A percentile compares a stretch with the other conserved stretches of the same genome.
Evolutionary conservation across 495 filamentous ascomycete species (phyloP).

Genomic region (Mytilinidion resinicola): DNA sequence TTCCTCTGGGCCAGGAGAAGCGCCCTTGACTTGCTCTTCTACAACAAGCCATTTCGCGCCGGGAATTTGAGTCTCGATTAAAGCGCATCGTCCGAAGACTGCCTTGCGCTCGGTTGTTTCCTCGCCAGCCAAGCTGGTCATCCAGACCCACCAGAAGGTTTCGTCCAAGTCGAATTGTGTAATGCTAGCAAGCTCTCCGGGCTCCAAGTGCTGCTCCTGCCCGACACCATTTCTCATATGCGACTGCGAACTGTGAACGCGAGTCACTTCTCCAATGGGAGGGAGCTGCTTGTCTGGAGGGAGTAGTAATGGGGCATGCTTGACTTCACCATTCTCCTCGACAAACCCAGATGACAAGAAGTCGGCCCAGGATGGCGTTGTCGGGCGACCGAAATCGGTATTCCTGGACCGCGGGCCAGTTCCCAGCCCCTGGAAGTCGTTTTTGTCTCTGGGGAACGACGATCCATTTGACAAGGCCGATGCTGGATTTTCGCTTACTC

Average conservation of each 20-base stretch:
- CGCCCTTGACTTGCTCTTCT: conserved; percentile 94
- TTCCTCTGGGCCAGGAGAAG: conserved; percentile 74
- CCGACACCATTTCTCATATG: conserved; percentile 59
- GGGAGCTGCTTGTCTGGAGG: conserved; percentile 88
- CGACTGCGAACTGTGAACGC: conserved; percentile 84
- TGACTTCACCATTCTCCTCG: conserved; percentile 55
- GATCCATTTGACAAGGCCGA: conserved; percentile 15
- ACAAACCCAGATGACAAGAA: conserved; percentile 91
- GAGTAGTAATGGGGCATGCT: conserved; percentile 59
- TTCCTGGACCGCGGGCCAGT: conserved; percentile 57
- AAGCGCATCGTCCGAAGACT: conserved; percentile 86
- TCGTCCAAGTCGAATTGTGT: conserved; percentile 82
- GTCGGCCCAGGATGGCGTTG: conserved; percentile 95
- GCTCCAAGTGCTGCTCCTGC: conserved; percentile 63
- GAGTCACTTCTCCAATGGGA: conserved; percentile 58
- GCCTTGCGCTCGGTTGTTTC: conserved; percentile 80
- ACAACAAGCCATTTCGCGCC: conserved; percentile 85
- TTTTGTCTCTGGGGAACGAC: background rate
- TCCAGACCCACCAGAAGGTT: conserved; percentile 99
- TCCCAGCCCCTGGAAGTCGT: conserved; percentile 41
- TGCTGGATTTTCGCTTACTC: conserved; percentile 35
- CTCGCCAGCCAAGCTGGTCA: conserved; percentile 87
- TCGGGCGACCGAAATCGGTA: conserved; percentile 69
- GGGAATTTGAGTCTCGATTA: conserved; percentile 79
- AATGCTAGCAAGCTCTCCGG: conserved; percentile 91